Percentiles rank a stretch among this genome's conserved stretches.
phyloP scores from a whole-genome alignment of 2,329 filamentous ascomycete species.

The Fusarium vanettenii region DNA sequence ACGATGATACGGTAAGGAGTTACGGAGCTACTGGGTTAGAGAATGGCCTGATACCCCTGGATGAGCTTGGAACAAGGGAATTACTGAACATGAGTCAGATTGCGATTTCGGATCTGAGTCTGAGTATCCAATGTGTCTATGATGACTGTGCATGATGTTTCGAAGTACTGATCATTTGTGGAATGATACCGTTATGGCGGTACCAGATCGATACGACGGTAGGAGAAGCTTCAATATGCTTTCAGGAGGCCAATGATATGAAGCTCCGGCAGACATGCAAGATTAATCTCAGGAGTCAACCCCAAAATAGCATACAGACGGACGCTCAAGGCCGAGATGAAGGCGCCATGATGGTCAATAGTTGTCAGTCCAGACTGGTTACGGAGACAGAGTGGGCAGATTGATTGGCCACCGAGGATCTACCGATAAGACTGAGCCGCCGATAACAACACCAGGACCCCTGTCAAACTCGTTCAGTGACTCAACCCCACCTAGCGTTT shows the following conservation, averaged over 20 bases:
- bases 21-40: constrained; percentile 33
- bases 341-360: constrained; percentile 1
- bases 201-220: neutral
- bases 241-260: neutral
- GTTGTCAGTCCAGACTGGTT: neutral
- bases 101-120: neutral
- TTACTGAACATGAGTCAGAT: constrained; percentile 6
- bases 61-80: constrained; percentile 2
- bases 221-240: neutral
- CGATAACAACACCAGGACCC: neutral
- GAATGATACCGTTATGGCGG: neutral
- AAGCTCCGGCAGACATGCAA: neutral
- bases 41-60: constrained; percentile 41
- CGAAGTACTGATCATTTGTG: neutral
- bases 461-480: constrained; percentile 38
- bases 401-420: neutral
- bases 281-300: neutral
- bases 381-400: neutral
- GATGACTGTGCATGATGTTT: neutral
- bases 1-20: constrained; percentile 29
- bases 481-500: constrained; percentile 52
- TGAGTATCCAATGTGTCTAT: neutral
- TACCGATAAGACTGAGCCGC: constrained; percentile 1
- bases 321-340: constrained; percentile 1
- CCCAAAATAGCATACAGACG: neutral